A percentile compares a stretch with the other conserved stretches of the same genome.
These are phyloP conservation scores for Blastobotrys buckinghamii DNA, from an alignment of 1,139 yeast species.

Conservation along the genomic window DNA sequence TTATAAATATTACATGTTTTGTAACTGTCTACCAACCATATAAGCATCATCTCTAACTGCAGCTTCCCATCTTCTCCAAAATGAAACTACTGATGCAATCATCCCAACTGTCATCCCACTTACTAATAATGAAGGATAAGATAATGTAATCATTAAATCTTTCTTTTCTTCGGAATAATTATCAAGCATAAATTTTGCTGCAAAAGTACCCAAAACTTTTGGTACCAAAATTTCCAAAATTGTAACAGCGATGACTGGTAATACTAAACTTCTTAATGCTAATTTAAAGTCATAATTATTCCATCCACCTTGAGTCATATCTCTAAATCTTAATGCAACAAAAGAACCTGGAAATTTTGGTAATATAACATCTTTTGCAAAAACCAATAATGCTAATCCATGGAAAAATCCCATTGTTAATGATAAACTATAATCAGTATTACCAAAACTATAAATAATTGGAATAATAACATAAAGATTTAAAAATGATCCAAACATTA, in stretches of 20 bases:
- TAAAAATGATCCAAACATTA: constrained; percentile 9
- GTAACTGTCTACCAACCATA: constrained; percentile 32
- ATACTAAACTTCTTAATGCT: constrained; percentile 12
- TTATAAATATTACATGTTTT: constrained; percentile 29
- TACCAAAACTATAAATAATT: neutral
- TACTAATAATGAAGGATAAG: constrained; percentile 11
- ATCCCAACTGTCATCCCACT: constrained; percentile 1
- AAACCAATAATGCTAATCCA: constrained; percentile 9
- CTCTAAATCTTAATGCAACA: constrained; percentile 5
- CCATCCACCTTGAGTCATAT: constrained; percentile 16
- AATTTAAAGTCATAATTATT: constrained; percentile 14
- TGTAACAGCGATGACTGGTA: constrained; percentile 3
- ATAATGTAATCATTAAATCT: constrained; percentile 3
- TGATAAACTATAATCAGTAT: constrained; percentile 2
- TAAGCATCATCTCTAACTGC: constrained; percentile 32
- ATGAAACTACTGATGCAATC: constrained; percentile 5
- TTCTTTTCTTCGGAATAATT: neutral
- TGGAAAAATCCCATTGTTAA: neutral
- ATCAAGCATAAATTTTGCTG: constrained; percentile 11
- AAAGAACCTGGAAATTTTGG: constrained; percentile 9
- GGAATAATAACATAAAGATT: constrained; percentile 9
- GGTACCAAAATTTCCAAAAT: constrained; percentile 7
- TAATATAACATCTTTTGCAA: constrained; percentile 7
- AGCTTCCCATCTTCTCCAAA: constrained; percentile 20
- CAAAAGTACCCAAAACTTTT: constrained; percentile 11